phyloP scores from a whole-genome alignment of 2,329 filamentous ascomycete genomes.

The Rhynchosporium secalis region DNA sequence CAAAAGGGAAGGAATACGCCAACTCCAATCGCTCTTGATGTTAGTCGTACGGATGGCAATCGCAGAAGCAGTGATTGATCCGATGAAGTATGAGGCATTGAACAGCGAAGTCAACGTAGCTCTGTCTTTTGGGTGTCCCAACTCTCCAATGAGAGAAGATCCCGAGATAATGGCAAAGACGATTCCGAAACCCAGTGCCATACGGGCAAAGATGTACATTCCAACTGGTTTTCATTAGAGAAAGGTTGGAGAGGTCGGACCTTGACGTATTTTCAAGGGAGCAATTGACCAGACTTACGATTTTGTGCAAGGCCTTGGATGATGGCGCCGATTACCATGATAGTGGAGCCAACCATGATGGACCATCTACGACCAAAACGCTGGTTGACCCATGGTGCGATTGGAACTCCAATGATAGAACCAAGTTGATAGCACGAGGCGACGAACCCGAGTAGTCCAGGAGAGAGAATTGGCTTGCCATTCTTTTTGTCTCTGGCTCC shows the following conservation, averaged over 20 bases:
- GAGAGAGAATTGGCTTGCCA: constrained; percentile 14
- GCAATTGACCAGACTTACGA: constrained; percentile 33
- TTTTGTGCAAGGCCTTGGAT: constrained; percentile 50
- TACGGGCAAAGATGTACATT: constrained; percentile 54
- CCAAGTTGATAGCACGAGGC: constrained; percentile 57
- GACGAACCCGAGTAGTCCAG: constrained; percentile 47
- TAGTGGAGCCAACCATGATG: constrained; percentile 55
- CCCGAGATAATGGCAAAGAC: constrained; percentile 52
- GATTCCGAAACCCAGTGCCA: constrained; percentile 53
- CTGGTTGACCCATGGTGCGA: constrained; percentile 54
- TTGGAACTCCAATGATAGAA: constrained; percentile 53
- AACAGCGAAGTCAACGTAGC: constrained; percentile 54
- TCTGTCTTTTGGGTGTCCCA: constrained; percentile 55
- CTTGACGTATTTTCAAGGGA: constrained; percentile 40
- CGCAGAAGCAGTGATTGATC: constrained; percentile 46
- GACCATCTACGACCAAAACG: constrained; percentile 51
- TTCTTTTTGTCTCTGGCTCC: constrained; percentile 17
- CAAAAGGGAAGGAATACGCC: constrained; percentile 46
- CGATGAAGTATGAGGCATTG: constrained; percentile 54
- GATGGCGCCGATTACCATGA: constrained; percentile 56
- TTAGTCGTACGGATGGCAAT: constrained; percentile 48
- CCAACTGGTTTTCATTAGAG: constrained; percentile 38
- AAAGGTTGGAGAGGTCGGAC: background rate
- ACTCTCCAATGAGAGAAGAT: constrained; percentile 53
- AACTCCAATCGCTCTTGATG: constrained; percentile 44